Evolutionary conservation across 2,329 filamentous ascomycete species (phyloP), one percentile per base, ranked within the genome.

Genomic region (Fusarium graminum): DNA sequence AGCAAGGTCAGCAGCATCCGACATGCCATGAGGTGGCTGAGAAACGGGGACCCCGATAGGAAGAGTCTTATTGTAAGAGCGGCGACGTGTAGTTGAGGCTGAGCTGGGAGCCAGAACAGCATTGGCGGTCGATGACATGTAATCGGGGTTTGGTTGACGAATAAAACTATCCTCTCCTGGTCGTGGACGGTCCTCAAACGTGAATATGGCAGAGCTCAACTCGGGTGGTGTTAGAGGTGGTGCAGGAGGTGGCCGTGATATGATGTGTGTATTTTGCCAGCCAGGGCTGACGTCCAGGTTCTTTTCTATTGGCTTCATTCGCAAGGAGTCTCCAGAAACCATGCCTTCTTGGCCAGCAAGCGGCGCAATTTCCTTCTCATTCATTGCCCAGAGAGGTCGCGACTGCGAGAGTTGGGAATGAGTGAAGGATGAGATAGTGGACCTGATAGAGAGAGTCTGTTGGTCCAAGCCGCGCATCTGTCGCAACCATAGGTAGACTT

Each of bases 121-220:
- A 34, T 73, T 72, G 13, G 73, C 71, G 13, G 77, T 76, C 14
- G 75, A 78, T 29, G 77, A 80, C 61, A 77, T 76, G 74, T 84
- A 84, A 64, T 85, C 82, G 1, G 83, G 83, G 63, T 84, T 83
- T 4, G 81, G 80, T 62, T 84, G 83, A 63, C 83, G 78, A 59
- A 85, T 81, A 63, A 79, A 78, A 57, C 73, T 77, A 59, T 78
- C 75, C 29, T 72, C 70, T 26, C 67, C 67, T 28, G 65, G 60
- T 41, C 73, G 73, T 16, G 72, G 71, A 36, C 67, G 70, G 14
- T 80, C 77, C 34, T 84, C 75, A 59, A 84, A 80, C 13, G 78
- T 77, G 66, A 82, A 83, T 53, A 79, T 72, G 40, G 75, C 75
- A 46, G 77, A 74, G 55, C 80, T 81, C 50, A 82, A 72, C 59